Percentiles rank a stretch among this genome's conserved stretches.
These are phyloP conservation scores for Eucalyptus tenuipes DNA, from an alignment of 345 rosid species.

Conservation along the genomic window DNA sequence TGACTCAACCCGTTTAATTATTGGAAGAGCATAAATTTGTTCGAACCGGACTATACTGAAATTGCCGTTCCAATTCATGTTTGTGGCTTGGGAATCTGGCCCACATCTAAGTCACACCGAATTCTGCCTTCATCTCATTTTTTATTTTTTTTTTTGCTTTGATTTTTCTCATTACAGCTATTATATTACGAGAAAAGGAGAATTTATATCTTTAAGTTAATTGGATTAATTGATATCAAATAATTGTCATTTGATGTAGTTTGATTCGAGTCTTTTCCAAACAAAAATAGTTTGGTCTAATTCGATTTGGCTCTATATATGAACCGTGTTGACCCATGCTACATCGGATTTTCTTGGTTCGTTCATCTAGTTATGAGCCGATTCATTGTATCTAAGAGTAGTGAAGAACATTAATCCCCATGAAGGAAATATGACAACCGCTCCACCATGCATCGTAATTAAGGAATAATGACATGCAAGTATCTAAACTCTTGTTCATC, in stretches of 20 bases:
- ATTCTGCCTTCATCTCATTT: background rate
- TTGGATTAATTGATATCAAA: background rate
- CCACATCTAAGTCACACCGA: background rate
- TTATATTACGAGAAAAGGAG: background rate
- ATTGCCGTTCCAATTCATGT: background rate
- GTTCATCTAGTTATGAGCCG: background rate
- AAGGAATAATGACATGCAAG: background rate
- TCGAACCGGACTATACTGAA: background rate
- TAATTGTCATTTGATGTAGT: background rate
- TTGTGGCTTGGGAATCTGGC: accelerated
- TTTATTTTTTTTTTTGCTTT: accelerated
- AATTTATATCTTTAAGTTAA: background rate
- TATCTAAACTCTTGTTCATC: background rate
- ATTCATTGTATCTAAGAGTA: background rate
- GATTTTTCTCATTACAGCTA: background rate
- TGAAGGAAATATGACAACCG: background rate
- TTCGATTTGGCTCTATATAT: background rate
- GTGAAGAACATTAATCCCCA: background rate
- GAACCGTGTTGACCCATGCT: background rate
- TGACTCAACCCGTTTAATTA: background rate
- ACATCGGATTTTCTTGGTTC: background rate
- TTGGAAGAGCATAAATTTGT: background rate
- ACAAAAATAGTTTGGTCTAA: background rate
- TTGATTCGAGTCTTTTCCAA: background rate
- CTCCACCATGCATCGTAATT: background rate